These are phyloP conservation scores for Tolypocladium pustulatum DNA, from an alignment of 2,329 filamentous ascomycete genomes.

Conservation along the genomic window DNA sequence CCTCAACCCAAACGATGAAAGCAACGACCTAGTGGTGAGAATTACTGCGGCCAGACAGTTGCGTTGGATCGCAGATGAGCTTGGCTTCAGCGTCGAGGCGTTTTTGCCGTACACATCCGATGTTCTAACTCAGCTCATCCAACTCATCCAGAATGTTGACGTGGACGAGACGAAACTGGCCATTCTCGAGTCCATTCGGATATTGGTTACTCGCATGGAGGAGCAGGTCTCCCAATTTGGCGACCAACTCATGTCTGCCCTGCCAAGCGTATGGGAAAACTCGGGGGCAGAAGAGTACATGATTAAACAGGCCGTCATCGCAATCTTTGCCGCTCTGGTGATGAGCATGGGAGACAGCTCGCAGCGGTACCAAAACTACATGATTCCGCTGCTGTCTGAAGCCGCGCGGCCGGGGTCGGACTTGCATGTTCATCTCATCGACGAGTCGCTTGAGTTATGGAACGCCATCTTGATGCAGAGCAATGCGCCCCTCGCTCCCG, in stretches of 20 bases:
- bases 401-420: slow-evolving; percentile 69
- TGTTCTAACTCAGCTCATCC: slow-evolving; percentile 63
- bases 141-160: slow-evolving; percentile 69
- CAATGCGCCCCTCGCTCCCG: slow-evolving; percentile 46
- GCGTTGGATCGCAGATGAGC: slow-evolving; percentile 70
- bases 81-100: slow-evolving; percentile 62
- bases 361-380: slow-evolving; percentile 64
- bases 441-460: slow-evolving; percentile 90
- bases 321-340: slow-evolving; percentile 76
- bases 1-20: slow-evolving; percentile 62
- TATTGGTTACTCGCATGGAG: slow-evolving; percentile 74
- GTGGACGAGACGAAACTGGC: slow-evolving; percentile 84
- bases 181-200: slow-evolving; percentile 75
- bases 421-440: slow-evolving; percentile 71
- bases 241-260: slow-evolving; percentile 68
- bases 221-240: slow-evolving; percentile 57
- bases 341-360: slow-evolving; percentile 73
- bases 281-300: slow-evolving; percentile 74
- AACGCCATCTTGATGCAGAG: slow-evolving; percentile 60
- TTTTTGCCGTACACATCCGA: slow-evolving; percentile 72
- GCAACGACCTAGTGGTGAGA: slow-evolving; percentile 85
- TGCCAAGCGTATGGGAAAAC: slow-evolving; percentile 76
- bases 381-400: slow-evolving; percentile 72
- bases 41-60: slow-evolving; percentile 85
- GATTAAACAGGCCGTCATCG: slow-evolving; percentile 87